A percentile compares a stretch with the other conserved stretches of the same genome.
These are phyloP conservation scores for Tetracladium maxilliforme DNA, from an alignment of 2,329 filamentous ascomycete genomes.

Conservation along the genomic window DNA sequence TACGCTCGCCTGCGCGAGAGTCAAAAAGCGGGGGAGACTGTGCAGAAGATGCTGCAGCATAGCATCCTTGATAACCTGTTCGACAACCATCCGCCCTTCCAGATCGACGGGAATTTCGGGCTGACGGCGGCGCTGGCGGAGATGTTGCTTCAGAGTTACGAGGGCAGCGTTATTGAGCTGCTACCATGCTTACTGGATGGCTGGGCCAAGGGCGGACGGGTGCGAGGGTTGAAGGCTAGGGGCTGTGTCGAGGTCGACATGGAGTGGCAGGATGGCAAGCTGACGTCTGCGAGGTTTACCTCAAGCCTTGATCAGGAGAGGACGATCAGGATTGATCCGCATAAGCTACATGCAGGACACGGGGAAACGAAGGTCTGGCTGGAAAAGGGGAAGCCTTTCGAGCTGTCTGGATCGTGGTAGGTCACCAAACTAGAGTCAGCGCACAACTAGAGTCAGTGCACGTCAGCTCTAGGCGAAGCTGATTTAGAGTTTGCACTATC, in stretches of 20 bases:
- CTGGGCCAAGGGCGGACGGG: conserved; percentile 17
- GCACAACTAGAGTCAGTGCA: too few relatives aligned
- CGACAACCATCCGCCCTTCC: conserved; percentile 29
- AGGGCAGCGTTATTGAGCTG: conserved; percentile 17
- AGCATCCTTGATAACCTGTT: conserved; percentile 28
- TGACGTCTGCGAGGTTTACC: too few relatives aligned
- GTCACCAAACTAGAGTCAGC: too few relatives aligned
- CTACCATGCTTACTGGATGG: conserved; percentile 20
- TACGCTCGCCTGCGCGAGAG: conserved; percentile 24
- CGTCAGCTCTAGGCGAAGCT: too few relatives aligned
- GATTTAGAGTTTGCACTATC: too few relatives aligned
- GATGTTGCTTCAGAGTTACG: conserved; percentile 23
- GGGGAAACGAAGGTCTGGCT: too few relatives aligned
- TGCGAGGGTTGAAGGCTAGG: conserved; percentile 18
- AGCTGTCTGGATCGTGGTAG: too few relatives aligned
- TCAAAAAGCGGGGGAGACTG: conserved; percentile 19
- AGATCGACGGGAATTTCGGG: conserved; percentile 35
- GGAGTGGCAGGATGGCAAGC: conserved; percentile 14
- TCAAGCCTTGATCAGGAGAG: too few relatives aligned
- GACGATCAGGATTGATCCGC: too few relatives aligned
- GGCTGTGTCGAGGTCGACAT: conserved; percentile 21
- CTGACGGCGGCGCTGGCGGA: conserved; percentile 29
- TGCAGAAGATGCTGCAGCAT: conserved; percentile 20
- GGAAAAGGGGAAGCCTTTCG: too few relatives aligned
- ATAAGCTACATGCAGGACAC: too few relatives aligned